Evolutionary conservation across 106 monocot genomes (phyloP).

Genomic region (Agapanthus africanus): DNA sequence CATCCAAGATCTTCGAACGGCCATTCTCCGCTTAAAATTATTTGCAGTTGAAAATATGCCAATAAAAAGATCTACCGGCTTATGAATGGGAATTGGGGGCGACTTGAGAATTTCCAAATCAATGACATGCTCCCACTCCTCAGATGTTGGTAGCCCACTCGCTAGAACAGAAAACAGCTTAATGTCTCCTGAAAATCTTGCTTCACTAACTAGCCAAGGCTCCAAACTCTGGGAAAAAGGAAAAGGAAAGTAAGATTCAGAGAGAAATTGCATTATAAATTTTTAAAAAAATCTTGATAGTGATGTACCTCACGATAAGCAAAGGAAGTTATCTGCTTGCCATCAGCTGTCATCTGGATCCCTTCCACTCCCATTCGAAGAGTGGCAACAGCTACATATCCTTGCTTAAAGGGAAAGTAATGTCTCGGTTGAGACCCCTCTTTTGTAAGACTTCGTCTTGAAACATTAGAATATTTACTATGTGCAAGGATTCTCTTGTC

Average conservation of each 20-base stretch:
- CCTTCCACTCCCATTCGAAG: conserved; percentile 77
- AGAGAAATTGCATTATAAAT: conserved; percentile 3
- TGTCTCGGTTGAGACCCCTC: conserved; percentile 18
- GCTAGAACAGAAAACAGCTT: conserved; percentile 69
- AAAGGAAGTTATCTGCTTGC: conserved; percentile 87
- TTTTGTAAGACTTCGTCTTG: conserved; percentile 13
- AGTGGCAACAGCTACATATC: conserved; percentile 66
- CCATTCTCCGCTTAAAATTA: conserved; percentile 93
- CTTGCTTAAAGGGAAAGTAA: conserved; percentile 83
- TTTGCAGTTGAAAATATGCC: conserved; percentile 92
- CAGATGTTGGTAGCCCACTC: conserved; percentile 87
- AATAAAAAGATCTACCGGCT: conserved; percentile 58
- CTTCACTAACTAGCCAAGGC: conserved; percentile 89
- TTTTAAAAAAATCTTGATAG: neutral
- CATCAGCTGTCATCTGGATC: conserved; percentile 93
- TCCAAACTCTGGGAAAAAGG: conserved; percentile 61
- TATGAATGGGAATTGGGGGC: conserved; percentile 36
- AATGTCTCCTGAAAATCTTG: conserved; percentile 76
- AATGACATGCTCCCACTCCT: conserved; percentile 55
- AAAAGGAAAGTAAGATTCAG: conserved; percentile 1
- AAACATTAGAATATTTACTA: conserved; percentile 26
- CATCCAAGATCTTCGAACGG: conserved; percentile 93
- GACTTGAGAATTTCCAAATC: conserved; percentile 69
- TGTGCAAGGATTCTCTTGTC: conserved; percentile 23
- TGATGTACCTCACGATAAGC: conserved; percentile 73